Percentiles rank a stretch among this genome's conserved stretches.
These are phyloP conservation scores for Amyloporia xantha DNA, from an alignment of 768 basidiomycete species.

Conservation along the genomic window DNA sequence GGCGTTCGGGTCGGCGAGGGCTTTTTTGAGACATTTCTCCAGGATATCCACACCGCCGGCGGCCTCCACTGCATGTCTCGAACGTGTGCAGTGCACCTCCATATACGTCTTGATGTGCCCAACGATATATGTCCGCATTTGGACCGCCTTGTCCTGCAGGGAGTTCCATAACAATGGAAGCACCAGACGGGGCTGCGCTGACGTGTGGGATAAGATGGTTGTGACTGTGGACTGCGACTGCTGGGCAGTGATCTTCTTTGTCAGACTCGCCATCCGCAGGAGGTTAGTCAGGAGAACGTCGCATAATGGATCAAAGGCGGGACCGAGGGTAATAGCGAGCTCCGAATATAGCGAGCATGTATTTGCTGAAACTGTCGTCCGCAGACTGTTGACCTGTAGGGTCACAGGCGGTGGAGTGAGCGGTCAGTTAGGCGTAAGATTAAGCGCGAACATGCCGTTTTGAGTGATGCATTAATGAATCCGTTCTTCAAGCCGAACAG, in stretches of 20 bases:
- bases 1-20: slow-evolving; percentile 73
- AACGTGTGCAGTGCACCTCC: slow-evolving; percentile 60
- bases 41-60: slow-evolving; percentile 62
- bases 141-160: slow-evolving; percentile 75
- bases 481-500: slow-evolving; percentile 65
- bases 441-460: slow-evolving; percentile 53
- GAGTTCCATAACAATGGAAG: slow-evolving; percentile 62
- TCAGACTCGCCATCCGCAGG: slow-evolving; percentile 80
- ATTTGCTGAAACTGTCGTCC: slow-evolving; percentile 83
- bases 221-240: slow-evolving; percentile 73
- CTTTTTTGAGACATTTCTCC: slow-evolving; percentile 68
- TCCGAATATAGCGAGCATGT: slow-evolving; percentile 76
- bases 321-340: slow-evolving; percentile 58
- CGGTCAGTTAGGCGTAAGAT: slow-evolving; percentile 2
- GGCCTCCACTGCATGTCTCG: slow-evolving; percentile 61
- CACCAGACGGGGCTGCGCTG: slow-evolving; percentile 62
- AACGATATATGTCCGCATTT: slow-evolving; percentile 60
- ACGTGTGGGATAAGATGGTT: slow-evolving; percentile 61
- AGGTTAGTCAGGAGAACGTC: slow-evolving; percentile 73
- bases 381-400: slow-evolving; percentile 70
- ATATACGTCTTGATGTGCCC: slow-evolving; percentile 72
- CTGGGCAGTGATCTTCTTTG: slow-evolving; percentile 88
- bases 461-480: slow-evolving; percentile 77
- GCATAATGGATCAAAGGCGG: slow-evolving; percentile 70
- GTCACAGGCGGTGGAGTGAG: background rate